Evolutionary conservation across 2,329 filamentous ascomycete genomes (phyloP).

Genomic region (Thermothelomyces thermophilus): DNA sequence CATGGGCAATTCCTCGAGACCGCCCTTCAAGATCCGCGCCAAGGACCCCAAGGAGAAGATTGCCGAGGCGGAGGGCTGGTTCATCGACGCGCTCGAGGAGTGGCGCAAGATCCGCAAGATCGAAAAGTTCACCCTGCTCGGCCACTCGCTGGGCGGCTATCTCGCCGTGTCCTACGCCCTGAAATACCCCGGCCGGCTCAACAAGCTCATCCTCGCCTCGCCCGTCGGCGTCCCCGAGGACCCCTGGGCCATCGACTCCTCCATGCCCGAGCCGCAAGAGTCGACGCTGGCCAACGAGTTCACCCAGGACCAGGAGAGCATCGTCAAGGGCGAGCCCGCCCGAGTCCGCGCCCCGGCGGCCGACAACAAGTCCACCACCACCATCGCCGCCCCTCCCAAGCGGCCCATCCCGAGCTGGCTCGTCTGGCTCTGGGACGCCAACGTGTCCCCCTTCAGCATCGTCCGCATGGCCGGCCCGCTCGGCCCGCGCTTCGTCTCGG

Average conservation of each 20-base stretch:
- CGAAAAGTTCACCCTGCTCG: constrained; percentile 86
- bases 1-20: constrained; percentile 84
- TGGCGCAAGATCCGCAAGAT: constrained; percentile 87
- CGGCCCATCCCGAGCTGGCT: constrained; percentile 76
- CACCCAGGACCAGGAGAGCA: constrained; percentile 60
- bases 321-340: constrained; percentile 33
- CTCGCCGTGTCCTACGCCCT: constrained; percentile 91
- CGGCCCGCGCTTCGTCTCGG: constrained; percentile 84
- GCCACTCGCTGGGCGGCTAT: constrained; percentile 91
- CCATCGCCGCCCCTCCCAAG: constrained; percentile 33
- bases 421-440: constrained; percentile 92
- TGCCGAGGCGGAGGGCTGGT: constrained; percentile 87
- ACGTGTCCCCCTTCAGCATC: constrained; percentile 89
- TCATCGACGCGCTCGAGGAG: constrained; percentile 91
- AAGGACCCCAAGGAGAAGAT: constrained; percentile 80
- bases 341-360: constrained; percentile 22
- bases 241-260: constrained; percentile 76
- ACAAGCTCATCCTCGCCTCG: constrained; percentile 92
- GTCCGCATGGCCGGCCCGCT: constrained; percentile 83
- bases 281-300: constrained; percentile 74
- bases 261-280: constrained; percentile 68
- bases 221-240: constrained; percentile 94
- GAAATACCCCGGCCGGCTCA: constrained; percentile 89
- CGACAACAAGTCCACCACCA: constrained; percentile 28
- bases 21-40: constrained; percentile 75